phyloP scores from a whole-genome alignment of 2,329 filamentous ascomycete species.

The Penicillium polonicum region DNA sequence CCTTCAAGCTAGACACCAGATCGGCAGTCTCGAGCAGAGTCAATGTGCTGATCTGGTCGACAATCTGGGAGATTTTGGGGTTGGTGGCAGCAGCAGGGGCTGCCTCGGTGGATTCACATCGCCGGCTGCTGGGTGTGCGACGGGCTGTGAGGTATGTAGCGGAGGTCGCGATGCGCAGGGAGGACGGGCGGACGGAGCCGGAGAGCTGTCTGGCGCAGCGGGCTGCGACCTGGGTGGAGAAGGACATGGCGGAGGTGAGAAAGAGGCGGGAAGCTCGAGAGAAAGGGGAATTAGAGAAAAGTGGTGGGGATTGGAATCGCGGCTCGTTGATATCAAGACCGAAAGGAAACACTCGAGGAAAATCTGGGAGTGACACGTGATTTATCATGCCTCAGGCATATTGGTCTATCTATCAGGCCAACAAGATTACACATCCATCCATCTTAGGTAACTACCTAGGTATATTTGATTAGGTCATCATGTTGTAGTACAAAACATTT shows the following conservation, averaged over 20 bases:
- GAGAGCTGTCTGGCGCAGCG: constrained; percentile 45
- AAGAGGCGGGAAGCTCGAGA: not conserved
- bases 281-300: constrained; percentile 9
- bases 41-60: constrained; percentile 98
- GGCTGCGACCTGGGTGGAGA: constrained; percentile 42
- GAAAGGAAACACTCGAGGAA: constrained; percentile 38
- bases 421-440: too few species aligned
- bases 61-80: constrained; percentile 91
- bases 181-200: constrained; percentile 40
- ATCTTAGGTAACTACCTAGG: too few species aligned
- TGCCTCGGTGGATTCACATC: constrained; percentile 85
- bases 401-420: not conserved
- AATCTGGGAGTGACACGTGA: constrained; percentile 37
- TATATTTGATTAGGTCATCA: too few species aligned
- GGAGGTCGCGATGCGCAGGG: constrained; percentile 41
- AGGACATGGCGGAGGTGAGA: constrained; percentile 36
- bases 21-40: constrained; percentile 97
- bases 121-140: constrained; percentile 55
- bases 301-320: constrained; percentile 19
- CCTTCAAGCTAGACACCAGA: constrained; percentile 92
- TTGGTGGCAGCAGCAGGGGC: constrained; percentile 57
- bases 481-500: too few species aligned
- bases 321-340: constrained; percentile 23
- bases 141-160: constrained; percentile 41
- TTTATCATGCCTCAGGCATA: not conserved